These are phyloP conservation scores for Perkinsus chesapeaki DNA, from an alignment of 169 alveolate genomes.

Conservation along the genomic window DNA sequence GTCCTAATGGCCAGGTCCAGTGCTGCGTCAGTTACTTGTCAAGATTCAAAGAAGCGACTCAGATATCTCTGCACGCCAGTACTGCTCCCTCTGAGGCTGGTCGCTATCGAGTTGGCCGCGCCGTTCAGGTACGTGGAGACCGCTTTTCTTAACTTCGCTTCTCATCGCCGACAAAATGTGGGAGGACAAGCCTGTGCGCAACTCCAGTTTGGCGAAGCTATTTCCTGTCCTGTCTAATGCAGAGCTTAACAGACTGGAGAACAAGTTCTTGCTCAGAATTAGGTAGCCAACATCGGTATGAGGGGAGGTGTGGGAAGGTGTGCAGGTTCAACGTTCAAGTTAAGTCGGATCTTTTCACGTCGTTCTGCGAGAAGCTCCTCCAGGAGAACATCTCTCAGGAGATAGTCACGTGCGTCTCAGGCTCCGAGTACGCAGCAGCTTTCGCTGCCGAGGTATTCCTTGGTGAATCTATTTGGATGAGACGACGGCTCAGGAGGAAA, in stretches of 20 bases:
- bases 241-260: not conserved
- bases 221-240: conserved; percentile 15
- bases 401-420: not conserved
- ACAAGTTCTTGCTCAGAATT: not conserved
- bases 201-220: conserved; percentile 30
- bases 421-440: not conserved
- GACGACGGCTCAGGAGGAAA: not conserved
- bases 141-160: conserved; percentile 30
- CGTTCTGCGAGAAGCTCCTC: conserved; percentile 31
- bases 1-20: not conserved
- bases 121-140: conserved; percentile 24
- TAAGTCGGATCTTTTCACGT: conserved; percentile 30
- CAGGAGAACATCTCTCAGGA: conserved; percentile 1
- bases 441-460: not conserved
- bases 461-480: not conserved
- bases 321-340: conserved; percentile 24
- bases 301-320: not conserved
- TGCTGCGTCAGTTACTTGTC: not conserved
- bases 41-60: conserved; percentile 28
- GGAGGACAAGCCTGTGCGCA: conserved; percentile 38
- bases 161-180: conserved; percentile 37
- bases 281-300: not conserved
- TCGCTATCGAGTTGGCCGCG: not conserved
- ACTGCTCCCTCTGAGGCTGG: not conserved
- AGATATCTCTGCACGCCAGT: conserved; percentile 29